These are phyloP conservation scores for Wickerhamiella australiensis DNA, from an alignment of 805 yeast species.

Conservation along the genomic window DNA sequence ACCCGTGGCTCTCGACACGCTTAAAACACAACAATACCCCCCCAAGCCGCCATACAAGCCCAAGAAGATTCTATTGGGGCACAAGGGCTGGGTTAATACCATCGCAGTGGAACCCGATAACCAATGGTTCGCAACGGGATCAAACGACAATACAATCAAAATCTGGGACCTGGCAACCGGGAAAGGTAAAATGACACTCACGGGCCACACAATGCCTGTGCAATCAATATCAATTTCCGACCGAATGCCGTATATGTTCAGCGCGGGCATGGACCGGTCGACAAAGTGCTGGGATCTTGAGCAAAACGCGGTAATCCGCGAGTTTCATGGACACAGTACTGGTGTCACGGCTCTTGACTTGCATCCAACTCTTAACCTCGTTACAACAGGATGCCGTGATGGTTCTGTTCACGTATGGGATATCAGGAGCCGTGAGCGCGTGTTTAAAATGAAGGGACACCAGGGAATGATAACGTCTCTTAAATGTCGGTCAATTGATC, in stretches of 20 bases:
- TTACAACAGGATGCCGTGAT: conserved; percentile 76
- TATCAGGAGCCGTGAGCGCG: conserved; percentile 62
- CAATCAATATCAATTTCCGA: conserved; percentile 61
- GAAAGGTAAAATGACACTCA: conserved; percentile 55
- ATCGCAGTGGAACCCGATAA: conserved; percentile 75
- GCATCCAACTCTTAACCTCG: conserved; percentile 74
- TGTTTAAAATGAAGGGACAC: conserved; percentile 74
- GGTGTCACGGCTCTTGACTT: conserved; percentile 74
- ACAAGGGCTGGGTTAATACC: conserved; percentile 85
- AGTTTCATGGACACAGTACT: conserved; percentile 88
- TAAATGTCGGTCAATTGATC: conserved; percentile 56
- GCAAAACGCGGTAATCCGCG: conserved; percentile 63
- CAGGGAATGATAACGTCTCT: conserved; percentile 61
- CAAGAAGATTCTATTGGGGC: conserved; percentile 69
- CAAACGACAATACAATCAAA: conserved; percentile 77
- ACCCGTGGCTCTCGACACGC: neutral
- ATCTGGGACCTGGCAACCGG: conserved; percentile 81
- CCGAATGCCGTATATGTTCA: conserved; percentile 76
- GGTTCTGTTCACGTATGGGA: conserved; percentile 87
- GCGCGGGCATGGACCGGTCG: conserved; percentile 86
- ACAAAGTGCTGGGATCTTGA: conserved; percentile 96
- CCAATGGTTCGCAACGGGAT: conserved; percentile 85
- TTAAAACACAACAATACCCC: neutral
- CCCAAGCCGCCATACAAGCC: conserved; percentile 51
- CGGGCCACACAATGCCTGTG: conserved; percentile 88